A percentile compares a stretch with the other conserved stretches of the same genome.
Conservation (phyloP, 2,329 filamentous ascomycete genomes). For the Penicillium sp. region DNA sequence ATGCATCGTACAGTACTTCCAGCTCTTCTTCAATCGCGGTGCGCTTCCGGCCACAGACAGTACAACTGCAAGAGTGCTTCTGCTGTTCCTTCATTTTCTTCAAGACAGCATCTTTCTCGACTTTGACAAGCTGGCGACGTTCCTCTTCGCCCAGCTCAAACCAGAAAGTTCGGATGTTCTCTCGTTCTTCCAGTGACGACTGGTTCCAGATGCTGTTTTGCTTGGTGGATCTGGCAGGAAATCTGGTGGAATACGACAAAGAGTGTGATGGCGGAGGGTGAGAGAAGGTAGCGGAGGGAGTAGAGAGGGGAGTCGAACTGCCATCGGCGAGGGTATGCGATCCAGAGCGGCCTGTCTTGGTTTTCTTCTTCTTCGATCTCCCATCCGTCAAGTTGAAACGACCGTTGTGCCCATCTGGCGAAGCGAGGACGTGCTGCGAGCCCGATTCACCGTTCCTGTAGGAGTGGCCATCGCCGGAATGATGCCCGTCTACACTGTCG, state of each 20-base stretch:
- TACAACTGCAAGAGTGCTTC: slow-evolving; percentile 97
- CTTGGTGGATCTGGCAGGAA: slow-evolving; percentile 51
- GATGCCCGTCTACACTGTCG: slow-evolving; percentile 37
- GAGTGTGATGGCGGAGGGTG: slow-evolving; percentile 43
- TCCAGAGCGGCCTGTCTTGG: slow-evolving; percentile 33
- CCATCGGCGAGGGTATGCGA: slow-evolving; percentile 36
- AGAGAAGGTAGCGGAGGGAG: slow-evolving; percentile 42
- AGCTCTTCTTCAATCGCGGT: slow-evolving; percentile 97
- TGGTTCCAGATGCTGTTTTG: slow-evolving; percentile 94
- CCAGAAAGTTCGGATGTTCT: slow-evolving; percentile 98
- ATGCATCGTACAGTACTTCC: slow-evolving; percentile 95
- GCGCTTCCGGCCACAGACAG: slow-evolving; percentile 90
- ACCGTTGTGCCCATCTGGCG: slow-evolving; percentile 17
- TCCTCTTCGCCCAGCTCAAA: slow-evolving; percentile 89
- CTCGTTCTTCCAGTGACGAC: slow-evolving; percentile 85
- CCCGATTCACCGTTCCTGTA: slow-evolving; percentile 49
- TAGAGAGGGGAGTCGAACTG: slow-evolving; percentile 38
- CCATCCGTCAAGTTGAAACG: slow-evolving; percentile 23
- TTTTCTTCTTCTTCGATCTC: slow-evolving; percentile 42
- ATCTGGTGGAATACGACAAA: slow-evolving; percentile 40
- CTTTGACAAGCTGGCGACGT: slow-evolving; percentile 89
- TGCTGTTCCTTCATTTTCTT: slow-evolving; percentile 99
- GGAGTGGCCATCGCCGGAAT: slow-evolving; percentile 49
- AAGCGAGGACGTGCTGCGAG: slow-evolving; percentile 22
- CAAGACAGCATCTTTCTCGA: slow-evolving; percentile 95